phyloP scores from a whole-genome alignment of 495 filamentous ascomycete genomes.

The Lasiosphaeria miniovina region DNA sequence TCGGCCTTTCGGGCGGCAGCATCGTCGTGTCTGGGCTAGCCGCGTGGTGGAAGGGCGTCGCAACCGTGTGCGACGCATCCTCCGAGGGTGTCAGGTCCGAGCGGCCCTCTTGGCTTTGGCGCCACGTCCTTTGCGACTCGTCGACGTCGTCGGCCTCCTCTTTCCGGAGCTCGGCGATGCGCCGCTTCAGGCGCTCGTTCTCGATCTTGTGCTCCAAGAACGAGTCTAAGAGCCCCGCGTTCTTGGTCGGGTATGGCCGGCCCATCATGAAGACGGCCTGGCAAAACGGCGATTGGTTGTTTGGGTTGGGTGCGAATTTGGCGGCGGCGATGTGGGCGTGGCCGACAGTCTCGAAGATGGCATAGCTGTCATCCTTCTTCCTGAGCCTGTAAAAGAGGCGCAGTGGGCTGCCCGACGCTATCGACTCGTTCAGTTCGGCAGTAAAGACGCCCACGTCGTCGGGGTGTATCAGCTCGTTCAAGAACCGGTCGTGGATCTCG shows the following conservation, averaged over 20 bases:
- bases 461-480: slow-evolving; percentile 78
- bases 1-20: slow-evolving; percentile 67
- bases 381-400: slow-evolving; percentile 88
- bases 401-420: slow-evolving; percentile 72
- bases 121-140: slow-evolving; percentile 49
- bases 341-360: slow-evolving; percentile 84
- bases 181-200: slow-evolving; percentile 80
- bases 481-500: slow-evolving; percentile 69
- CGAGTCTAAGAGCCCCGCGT: slow-evolving; percentile 79
- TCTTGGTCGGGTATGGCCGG: slow-evolving; percentile 85
- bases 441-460: slow-evolving; percentile 86
- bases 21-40: slow-evolving; percentile 42
- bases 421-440: slow-evolving; percentile 86
- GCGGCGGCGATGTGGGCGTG: slow-evolving; percentile 86
- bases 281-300: slow-evolving; percentile 66
- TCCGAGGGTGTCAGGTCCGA: slow-evolving; percentile 56
- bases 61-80: slow-evolving; percentile 24
- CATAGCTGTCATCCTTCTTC: slow-evolving; percentile 68
- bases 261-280: slow-evolving; percentile 93
- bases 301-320: slow-evolving; percentile 58
- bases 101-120: slow-evolving; percentile 50
- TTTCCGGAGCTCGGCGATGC: slow-evolving; percentile 77
- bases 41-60: slow-evolving; percentile 19
- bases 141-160: slow-evolving; percentile 81
- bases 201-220: slow-evolving; percentile 98